Conservation (phyloP, 129 eudicot species). For the Flaveria linearis region DNA sequence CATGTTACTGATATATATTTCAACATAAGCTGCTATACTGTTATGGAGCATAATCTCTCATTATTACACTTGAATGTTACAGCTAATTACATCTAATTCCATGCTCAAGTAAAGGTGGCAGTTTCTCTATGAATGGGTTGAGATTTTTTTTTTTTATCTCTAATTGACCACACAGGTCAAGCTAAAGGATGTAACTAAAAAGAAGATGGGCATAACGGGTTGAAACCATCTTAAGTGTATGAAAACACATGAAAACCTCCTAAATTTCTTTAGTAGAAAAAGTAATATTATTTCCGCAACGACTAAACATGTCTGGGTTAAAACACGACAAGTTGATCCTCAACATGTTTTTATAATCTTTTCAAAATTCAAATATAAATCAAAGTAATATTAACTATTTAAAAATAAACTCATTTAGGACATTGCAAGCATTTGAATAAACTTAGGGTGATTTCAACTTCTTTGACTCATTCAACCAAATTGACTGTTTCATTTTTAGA, state of each 20-base stretch:
- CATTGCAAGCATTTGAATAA: too few species aligned
- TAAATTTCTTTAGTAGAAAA: background rate
- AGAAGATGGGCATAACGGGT: background rate
- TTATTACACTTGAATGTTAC: slow-evolving; percentile 17
- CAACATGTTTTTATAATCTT: background rate
- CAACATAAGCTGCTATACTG: slow-evolving; percentile 6
- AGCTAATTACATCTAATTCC: background rate
- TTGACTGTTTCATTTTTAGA: too few species aligned
- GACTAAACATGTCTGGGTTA: background rate
- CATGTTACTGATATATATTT: background rate
- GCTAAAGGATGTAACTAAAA: background rate
- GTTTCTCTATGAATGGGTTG: background rate
- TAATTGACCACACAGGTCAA: too few species aligned
- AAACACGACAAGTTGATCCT: background rate
- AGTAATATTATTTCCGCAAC: background rate
- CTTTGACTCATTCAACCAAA: too few species aligned
- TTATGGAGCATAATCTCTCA: slow-evolving; percentile 7
- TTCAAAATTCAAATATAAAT: too few species aligned
- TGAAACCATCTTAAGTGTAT: background rate
- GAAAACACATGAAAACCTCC: background rate
- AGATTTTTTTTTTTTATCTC: background rate
- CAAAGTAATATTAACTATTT: background rate
- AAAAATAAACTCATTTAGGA: background rate
- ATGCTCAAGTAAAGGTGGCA: slow-evolving; percentile 14
- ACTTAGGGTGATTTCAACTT: too few species aligned